Base-by-base conservation (phyloP, 2,329 filamentous ascomycete genomes). In the Fusarium circinatum region DNA sequence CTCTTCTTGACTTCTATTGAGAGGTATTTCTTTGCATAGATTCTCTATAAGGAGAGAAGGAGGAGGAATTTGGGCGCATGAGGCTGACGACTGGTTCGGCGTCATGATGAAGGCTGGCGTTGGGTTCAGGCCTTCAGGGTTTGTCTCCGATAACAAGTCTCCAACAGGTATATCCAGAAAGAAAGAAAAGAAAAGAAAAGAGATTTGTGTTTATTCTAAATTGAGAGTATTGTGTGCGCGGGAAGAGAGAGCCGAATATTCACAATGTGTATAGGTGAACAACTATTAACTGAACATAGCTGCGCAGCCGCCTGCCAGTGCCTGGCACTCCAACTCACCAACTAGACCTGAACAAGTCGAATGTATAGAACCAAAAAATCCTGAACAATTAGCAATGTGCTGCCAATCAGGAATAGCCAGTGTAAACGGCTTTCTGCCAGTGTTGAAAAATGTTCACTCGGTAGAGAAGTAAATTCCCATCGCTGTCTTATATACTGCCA, bases 21-120 rank as follows among this genome's bases (percentile, higher is more conserved):
- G 54, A 57, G 22, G 20, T 17, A 12, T 26, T 20, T 5, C 39
- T 42, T 30, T 18, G 47, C 4, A 41, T 45, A 41, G 26, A 15
- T 52, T 69, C 63, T 76, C 69, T 22, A 74, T 47, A 22, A 72
- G 65, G n/a, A 76, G 71, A 32, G 67, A 70, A 12, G 59, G 59
- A 10, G 75, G 74, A n/a, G 75, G 71, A 30, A 15, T 22, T 7
- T 54, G 52, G 8, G 34, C 61, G 24, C 52, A 76, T 48, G 54
- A 58, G 15, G 59, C 30, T n/a, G 42, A 49, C 45, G 65, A 60
- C 47, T 52, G n/a, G n/a, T 44, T 73, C 30, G 59, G 56, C 38
- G 47, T 28, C 71, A 74, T 74, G 20, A 30, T 47, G 45, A 34
- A n/a, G 11, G 30, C 15, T 26, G 34, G 18, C 12, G 26, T n/a